Base-by-base conservation (phyloP, 768 basidiomycete genomes). In the Leccinum imitatum region DNA sequence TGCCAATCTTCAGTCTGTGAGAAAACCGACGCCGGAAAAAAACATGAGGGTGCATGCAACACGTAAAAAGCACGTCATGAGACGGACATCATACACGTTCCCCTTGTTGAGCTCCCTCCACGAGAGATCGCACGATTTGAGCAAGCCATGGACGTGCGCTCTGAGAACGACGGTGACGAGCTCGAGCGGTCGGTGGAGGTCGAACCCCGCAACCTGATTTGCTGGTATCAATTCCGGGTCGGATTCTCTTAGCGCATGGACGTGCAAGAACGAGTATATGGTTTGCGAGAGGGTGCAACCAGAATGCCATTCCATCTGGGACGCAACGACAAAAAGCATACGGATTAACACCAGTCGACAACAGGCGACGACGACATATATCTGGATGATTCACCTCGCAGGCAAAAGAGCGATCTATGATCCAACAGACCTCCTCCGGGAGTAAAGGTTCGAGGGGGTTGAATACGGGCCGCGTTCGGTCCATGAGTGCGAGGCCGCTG, bases 281-380 rank as follows among this genome's bases (percentile, higher is more conserved):
- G 92, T 91, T 67, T 95, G 93, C 1, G 90, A 83, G n/a, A 97
- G 83, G 8, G 87, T 85, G 65, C 87, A 87, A 44, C 95, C 94
- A 4, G 81, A 75, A 70, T 95, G 93, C 87, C 93, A 97, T 69
- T 89, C 84, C 81, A 91, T 89, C 95, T 96, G 68, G 13, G 44
- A 59, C 54, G 50, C 57, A 58, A 56, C 56, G 54, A 47, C 50
- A 56, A 53, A 59, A 13, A 60, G 50, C 30, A 30, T 47, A 56
- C 53, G 59, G 57, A 50, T 54, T 21, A 10, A 41, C 7, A 41
- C 8, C 9, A 44, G 10, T 19, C n/a, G 9, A 19, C n/a, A 46
- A 46, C 9, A 19, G 13, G 41, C n/a, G 10, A 46, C 19, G 19
- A 19, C n/a, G 41, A 44, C 10, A 2, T 19, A 1, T 52, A 58